These are phyloP conservation scores for Exophiala mesophila DNA, from an alignment of 2,329 filamentous ascomycete species.

Conservation along the genomic window DNA sequence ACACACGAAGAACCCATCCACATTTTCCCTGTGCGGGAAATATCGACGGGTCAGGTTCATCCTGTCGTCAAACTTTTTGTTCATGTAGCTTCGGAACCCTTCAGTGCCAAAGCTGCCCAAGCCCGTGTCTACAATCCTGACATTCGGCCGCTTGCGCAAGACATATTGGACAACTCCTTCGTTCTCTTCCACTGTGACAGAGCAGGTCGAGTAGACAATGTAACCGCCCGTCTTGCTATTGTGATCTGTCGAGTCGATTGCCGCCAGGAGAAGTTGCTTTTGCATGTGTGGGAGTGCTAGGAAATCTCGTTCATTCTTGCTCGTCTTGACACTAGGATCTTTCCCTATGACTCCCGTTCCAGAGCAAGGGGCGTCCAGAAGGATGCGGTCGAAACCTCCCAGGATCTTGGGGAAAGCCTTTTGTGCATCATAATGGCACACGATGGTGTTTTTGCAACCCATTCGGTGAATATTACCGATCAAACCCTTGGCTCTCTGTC, in stretches of 20 bases:
- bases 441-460: conserved; percentile 86
- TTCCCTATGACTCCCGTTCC: conserved; percentile 97
- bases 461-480: conserved; percentile 97
- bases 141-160: conserved; percentile 84
- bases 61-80: conserved; percentile 83
- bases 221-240: conserved; percentile 88
- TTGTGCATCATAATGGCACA: conserved; percentile 90
- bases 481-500: conserved; percentile 86
- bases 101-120: conserved; percentile 79
- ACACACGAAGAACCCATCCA: conserved; percentile 96
- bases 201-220: conserved; percentile 95
- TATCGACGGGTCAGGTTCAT: conserved; percentile 79
- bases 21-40: conserved; percentile 89
- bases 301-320: conserved; percentile 95
- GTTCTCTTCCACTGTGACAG: conserved; percentile 88
- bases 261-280: conserved; percentile 86
- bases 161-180: conserved; percentile 93
- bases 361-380: conserved; percentile 92
- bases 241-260: conserved; percentile 93
- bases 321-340: conserved; percentile 94
- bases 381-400: conserved; percentile 89
- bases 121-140: conserved; percentile 86
- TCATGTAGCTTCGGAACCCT: conserved; percentile 84
- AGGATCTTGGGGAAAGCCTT: conserved; percentile 85
- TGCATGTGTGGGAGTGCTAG: conserved; percentile 87